Conservation (phyloP, 768 basidiomycete genomes). For the Termitomyces sp. region DNA sequence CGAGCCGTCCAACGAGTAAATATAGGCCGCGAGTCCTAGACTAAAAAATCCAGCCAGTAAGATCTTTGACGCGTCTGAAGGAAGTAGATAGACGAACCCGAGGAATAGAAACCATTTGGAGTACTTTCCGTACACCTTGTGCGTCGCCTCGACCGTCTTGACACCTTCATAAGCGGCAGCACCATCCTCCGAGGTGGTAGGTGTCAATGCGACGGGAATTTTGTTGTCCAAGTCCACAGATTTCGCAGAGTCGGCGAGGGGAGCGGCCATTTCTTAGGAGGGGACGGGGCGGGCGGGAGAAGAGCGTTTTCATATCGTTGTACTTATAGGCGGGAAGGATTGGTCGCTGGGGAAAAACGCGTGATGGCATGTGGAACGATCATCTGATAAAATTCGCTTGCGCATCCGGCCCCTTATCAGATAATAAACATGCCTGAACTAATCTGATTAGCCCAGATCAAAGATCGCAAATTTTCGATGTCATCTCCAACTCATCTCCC, state of each 20-base stretch:
- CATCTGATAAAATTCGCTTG: slow-evolving; percentile 20
- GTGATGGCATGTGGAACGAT: slow-evolving; percentile 7
- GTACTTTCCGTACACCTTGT: slow-evolving; percentile 48
- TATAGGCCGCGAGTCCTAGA: slow-evolving; percentile 67
- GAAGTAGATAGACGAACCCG: slow-evolving; percentile 32
- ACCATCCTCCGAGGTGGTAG: slow-evolving; percentile 11
- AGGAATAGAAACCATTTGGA: slow-evolving; percentile 60
- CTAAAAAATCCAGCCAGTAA: slow-evolving; percentile 37
- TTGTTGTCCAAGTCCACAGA: slow-evolving; percentile 3
- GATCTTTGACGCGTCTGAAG: not conserved
- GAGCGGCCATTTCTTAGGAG: slow-evolving; percentile 7
- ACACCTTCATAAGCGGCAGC: slow-evolving; percentile 37
- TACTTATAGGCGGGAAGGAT: slow-evolving; percentile 7
- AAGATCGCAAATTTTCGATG: not conserved
- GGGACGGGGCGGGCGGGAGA: not conserved
- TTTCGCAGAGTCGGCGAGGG: not conserved
- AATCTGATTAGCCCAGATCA: slow-evolving; percentile 11
- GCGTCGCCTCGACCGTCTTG: slow-evolving; percentile 45
- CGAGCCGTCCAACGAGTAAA: slow-evolving; percentile 70
- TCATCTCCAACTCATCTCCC: not conserved
- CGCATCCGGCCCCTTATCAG: slow-evolving; percentile 13
- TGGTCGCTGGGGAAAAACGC: slow-evolving; percentile 10
- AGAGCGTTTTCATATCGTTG: not conserved
- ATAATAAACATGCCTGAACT: slow-evolving; percentile 16
- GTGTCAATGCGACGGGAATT: not conserved